phyloP scores from a whole-genome alignment of 805 yeast genomes.

The Dipodascus albidus region DNA sequence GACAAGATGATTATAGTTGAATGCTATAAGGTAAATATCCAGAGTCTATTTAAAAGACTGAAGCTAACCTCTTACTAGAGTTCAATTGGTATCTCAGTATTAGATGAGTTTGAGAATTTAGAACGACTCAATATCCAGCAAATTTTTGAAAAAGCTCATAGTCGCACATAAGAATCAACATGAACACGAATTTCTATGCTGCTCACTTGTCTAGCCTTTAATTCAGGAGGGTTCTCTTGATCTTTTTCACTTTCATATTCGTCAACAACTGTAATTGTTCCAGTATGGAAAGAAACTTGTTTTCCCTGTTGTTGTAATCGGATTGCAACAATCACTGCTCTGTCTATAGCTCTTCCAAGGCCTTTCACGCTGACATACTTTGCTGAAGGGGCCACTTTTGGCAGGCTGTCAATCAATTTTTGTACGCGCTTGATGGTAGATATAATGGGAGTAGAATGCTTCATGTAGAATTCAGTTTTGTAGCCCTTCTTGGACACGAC shows the following conservation, averaged over 20 bases:
- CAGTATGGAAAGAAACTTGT: conserved; percentile 50
- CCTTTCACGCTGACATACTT: conserved; percentile 50
- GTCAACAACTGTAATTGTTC: conserved; percentile 58
- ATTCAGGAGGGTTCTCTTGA: conserved; percentile 16
- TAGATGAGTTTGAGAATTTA: conserved; percentile 47
- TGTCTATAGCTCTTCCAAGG: conserved; percentile 64
- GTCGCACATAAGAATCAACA: background rate
- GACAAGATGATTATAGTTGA: conserved; percentile 76
- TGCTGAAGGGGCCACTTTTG: conserved; percentile 29
- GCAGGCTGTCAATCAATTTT: conserved; percentile 38
- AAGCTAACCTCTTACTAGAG: conserved; percentile 23
- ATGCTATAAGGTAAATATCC: conserved; percentile 46
- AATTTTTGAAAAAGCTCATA: conserved; percentile 27
- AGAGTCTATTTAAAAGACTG: conserved; percentile 6
- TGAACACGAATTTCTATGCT: conserved; percentile 34
- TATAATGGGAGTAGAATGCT: conserved; percentile 57
- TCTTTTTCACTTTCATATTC: conserved; percentile 35
- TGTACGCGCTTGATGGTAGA: conserved; percentile 58
- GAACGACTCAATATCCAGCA: conserved; percentile 74
- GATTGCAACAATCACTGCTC: conserved; percentile 49
- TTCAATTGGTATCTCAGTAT: conserved; percentile 80
- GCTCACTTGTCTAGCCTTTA: conserved; percentile 30
- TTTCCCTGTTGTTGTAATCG: conserved; percentile 43
- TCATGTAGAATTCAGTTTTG: conserved; percentile 43
- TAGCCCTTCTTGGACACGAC: conserved; percentile 30